Evolutionary conservation across 208 protist species (phyloP), one percentile per base, ranked within the genome.

Genomic region (Giardia duodenalis): DNA sequence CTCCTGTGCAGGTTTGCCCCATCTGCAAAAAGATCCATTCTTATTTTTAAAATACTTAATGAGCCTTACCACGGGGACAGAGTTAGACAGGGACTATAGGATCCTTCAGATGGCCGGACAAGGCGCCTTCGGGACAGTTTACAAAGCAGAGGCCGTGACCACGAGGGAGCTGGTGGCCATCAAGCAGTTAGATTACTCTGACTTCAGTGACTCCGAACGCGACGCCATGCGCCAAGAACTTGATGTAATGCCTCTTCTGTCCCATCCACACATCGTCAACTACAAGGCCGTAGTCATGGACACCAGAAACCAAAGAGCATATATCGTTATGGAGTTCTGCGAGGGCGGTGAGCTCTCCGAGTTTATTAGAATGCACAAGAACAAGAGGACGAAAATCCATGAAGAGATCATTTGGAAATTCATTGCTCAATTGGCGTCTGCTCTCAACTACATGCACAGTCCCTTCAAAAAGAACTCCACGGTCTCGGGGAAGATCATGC

Each of bases 141-240:
- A 46, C 42, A 89, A 89, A 45, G 86, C 4, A 89, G 4, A 89
- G 42, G 4, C 86, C 42, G 44, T 45, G 44, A n/a, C 3, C 46
- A 44, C 94, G 47, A 86, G 86, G 0, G 91, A 93, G 45, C 45
- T 95, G 0, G 93, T 92, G 46, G 93, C 93, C 30, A 47, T 10
- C 86, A 93, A 93, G 43, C 57, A 92, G 67, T 39, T 94, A 44
- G 87, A 95, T 44, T 97, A 97, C 92, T 95, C 94, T 1, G 10
- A 92, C 30, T 97, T 97, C 96, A 93, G 46, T 48, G 95, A 96
- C 44, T 96, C 95, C 91, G 96, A 97, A 89, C 97, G 97, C 87
- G 90, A 96, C 89, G 47, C 96, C 48, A 90, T 97, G 0, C 96
- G 97, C 2, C 92, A 92, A 46, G 96, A 97, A 92, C 96, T 97